These are phyloP conservation scores for Kalmusia sp. DNA, from an alignment of 2,329 filamentous ascomycete species.

Conservation along the genomic window DNA sequence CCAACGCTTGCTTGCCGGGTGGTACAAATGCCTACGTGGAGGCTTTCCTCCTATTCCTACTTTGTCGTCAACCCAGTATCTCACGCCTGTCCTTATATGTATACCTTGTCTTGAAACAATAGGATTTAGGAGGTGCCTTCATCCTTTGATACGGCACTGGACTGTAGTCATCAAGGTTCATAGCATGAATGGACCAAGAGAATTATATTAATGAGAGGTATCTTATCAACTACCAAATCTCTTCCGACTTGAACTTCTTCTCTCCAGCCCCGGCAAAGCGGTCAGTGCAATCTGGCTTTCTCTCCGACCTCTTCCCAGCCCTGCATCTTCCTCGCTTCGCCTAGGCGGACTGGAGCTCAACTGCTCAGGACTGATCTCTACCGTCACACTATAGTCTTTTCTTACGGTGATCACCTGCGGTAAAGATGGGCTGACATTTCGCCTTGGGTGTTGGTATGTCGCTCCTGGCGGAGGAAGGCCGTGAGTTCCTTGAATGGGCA, in stretches of 20 bases:
- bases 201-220: background rate
- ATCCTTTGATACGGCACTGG: too few species aligned
- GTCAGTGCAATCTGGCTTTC: background rate
- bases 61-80: too few species aligned
- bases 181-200: too few species aligned
- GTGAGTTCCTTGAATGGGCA: constrained; percentile 7
- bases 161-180: too few species aligned
- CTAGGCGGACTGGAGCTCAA: constrained; percentile 1
- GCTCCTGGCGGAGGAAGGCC: background rate
- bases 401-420: constrained; percentile 16
- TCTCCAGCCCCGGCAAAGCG: background rate
- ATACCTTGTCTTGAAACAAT: too few species aligned
- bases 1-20: too few species aligned
- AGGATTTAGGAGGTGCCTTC: too few species aligned
- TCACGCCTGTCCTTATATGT: too few species aligned
- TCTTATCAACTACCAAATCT: background rate
- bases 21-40: too few species aligned
- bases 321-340: constrained; percentile 1
- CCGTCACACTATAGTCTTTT: constrained; percentile 23
- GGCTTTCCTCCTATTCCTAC: too few species aligned
- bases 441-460: background rate
- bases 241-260: background rate
- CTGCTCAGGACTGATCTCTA: constrained; percentile 12
- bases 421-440: background rate
- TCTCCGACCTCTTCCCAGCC: background rate